A percentile compares a stretch with the other conserved stretches of the same genome.
Evolutionary conservation across 352 stramenopile species (phyloP).

Genomic region (Phytophthora idaei): DNA sequence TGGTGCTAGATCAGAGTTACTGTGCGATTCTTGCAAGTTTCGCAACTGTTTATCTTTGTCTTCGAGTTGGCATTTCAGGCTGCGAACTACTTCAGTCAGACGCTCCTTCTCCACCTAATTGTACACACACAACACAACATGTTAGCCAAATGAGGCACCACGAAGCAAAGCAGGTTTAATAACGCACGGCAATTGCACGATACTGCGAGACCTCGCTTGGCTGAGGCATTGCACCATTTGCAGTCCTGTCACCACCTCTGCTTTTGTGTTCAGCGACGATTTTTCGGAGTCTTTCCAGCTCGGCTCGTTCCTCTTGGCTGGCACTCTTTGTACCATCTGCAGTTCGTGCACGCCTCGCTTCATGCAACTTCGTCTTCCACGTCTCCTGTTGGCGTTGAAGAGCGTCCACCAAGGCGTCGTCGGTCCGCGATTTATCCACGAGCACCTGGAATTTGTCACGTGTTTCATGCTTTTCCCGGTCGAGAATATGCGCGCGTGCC

Average conservation of each 20-base stretch:
- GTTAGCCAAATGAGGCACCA: background rate
- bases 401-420: conserved; percentile 80
- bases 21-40: conserved; percentile 10
- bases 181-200: conserved; percentile 52
- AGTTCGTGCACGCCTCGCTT: conserved; percentile 70
- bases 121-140: background rate
- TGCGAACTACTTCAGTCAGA: conserved; percentile 53
- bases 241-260: conserved; percentile 18
- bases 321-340: conserved; percentile 44
- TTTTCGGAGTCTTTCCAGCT: conserved; percentile 55
- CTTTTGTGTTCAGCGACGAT: conserved; percentile 39
- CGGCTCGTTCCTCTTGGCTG: conserved; percentile 45
- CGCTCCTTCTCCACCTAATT: conserved; percentile 73
- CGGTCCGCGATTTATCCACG: conserved; percentile 80
- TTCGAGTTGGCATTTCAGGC: conserved; percentile 61
- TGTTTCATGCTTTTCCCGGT: conserved; percentile 74
- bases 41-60: conserved; percentile 62
- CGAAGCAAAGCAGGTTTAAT: background rate
- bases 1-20: background rate
- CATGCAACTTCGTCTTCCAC: conserved; percentile 60
- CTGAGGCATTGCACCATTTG: conserved; percentile 41
- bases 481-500: conserved; percentile 67
- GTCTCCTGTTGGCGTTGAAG: conserved; percentile 73
- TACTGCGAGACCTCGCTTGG: conserved; percentile 59
- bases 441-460: conserved; percentile 72